These are phyloP conservation scores for Solanum chmielewskii DNA, from an alignment of 257 asterid genomes.

Conservation along the genomic window DNA sequence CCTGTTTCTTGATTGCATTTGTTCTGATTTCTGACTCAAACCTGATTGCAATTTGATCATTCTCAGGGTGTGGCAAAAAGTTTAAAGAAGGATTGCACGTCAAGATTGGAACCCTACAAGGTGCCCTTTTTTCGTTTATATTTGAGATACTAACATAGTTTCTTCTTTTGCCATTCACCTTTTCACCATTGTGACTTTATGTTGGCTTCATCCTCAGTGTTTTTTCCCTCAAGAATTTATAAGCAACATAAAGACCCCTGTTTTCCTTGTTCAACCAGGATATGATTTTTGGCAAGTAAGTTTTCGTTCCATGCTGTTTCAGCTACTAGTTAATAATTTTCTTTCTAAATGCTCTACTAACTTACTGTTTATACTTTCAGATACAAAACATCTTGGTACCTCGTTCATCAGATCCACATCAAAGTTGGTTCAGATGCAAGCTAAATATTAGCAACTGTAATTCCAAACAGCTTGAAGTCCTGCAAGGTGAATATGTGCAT, in stretches of 20 bases:
- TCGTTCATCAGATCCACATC: constrained; percentile 39
- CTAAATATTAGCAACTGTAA: constrained; percentile 55
- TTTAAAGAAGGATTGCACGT: constrained; percentile 62
- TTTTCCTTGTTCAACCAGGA: constrained; percentile 83
- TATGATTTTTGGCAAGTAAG: constrained; percentile 95
- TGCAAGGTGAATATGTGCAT: constrained; percentile 39
- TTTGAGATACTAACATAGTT: not conserved
- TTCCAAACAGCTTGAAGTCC: constrained; percentile 55
- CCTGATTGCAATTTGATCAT: not conserved
- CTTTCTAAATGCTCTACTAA: not conserved
- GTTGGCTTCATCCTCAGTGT: constrained; percentile 41
- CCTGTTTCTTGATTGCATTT: not conserved
- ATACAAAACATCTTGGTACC: constrained; percentile 68
- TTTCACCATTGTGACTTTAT: constrained; percentile 5
- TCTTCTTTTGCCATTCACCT: not conserved
- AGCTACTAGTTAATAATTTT: not conserved
- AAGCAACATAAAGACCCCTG: constrained; percentile 57
- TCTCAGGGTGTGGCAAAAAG: constrained; percentile 65
- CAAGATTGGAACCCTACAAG: constrained; percentile 64
- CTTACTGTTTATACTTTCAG: constrained; percentile 22
- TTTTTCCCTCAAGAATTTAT: constrained; percentile 87
- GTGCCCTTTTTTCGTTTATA: constrained; percentile 20
- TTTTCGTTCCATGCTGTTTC: not conserved
- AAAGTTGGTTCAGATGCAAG: constrained; percentile 72
- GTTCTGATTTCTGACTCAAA: not conserved